Conservation (phyloP, 306 rosid genomes). For the Cotoneaster glaucophyllus region DNA sequence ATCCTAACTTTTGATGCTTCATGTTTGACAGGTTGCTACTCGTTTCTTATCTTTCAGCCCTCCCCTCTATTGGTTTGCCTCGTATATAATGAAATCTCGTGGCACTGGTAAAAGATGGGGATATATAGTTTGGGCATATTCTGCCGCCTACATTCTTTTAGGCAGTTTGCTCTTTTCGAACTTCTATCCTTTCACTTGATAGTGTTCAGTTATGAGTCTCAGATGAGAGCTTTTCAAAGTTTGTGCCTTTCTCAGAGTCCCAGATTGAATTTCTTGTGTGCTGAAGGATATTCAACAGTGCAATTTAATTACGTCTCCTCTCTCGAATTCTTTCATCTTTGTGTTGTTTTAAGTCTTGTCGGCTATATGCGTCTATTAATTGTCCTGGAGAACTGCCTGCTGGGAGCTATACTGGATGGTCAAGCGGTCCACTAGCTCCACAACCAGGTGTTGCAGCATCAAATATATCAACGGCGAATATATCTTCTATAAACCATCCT, state of each 20-base stretch:
- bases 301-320: no score
- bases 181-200: conserved; percentile 85
- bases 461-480: conserved; percentile 24
- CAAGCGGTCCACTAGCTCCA: conserved; percentile 15
- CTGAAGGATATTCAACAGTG: no score
- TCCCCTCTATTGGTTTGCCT: conserved; percentile 85
- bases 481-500: conserved; percentile 11
- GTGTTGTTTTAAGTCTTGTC: no score
- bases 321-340: no score
- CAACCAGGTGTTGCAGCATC: conserved; percentile 44
- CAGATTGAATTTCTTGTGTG: no score
- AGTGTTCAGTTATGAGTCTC: background rate
- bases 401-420: no score
- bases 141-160: conserved; percentile 64
- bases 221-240: conserved; percentile 30
- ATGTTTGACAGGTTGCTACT: conserved; percentile 68
- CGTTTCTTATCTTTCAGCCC: conserved; percentile 91
- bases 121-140: conserved; percentile 72
- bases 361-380: no score
- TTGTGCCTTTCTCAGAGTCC: no score
- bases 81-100: conserved; percentile 47
- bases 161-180: conserved; percentile 84
- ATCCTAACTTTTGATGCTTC: conserved; percentile 8
- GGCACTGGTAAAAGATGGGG: conserved; percentile 38
- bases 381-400: no score